Evolutionary conservation across 768 basidiomycete genomes (phyloP).

Genomic region (Podaxis sp.): DNA sequence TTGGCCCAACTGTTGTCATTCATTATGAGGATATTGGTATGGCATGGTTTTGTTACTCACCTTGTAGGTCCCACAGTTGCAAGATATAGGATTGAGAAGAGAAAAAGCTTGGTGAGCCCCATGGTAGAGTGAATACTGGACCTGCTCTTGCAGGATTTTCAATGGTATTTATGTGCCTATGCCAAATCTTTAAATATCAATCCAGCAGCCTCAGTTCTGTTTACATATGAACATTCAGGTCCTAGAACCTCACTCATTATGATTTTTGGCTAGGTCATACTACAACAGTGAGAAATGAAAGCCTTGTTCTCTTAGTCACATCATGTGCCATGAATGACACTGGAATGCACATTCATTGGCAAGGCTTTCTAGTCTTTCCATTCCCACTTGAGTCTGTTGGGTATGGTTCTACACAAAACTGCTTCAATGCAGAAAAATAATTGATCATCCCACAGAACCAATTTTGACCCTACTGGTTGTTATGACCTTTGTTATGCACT

Average conservation of each 20-base stretch:
- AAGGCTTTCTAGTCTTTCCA: background rate
- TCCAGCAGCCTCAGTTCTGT: background rate
- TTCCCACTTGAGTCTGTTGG: no score
- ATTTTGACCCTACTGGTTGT: no score
- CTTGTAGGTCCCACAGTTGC: conserved; percentile 4
- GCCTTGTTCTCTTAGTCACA: background rate
- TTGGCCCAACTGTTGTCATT: conserved; percentile 42
- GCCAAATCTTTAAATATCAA: background rate
- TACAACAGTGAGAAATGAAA: background rate
- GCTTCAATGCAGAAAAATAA: no score
- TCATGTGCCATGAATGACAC: background rate
- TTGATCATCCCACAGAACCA: no score
- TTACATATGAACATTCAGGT: background rate
- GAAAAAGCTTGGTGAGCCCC: background rate
- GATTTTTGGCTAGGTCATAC: background rate
- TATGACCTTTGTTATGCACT: no score
- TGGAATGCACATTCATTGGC: background rate
- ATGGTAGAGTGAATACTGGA: background rate
- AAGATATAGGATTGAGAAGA: conserved; percentile 3
- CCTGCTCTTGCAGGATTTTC: background rate
- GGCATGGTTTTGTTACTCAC: background rate
- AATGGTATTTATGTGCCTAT: background rate
- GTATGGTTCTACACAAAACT: no score
- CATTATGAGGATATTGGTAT: conserved; percentile 24
- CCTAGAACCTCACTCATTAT: background rate